A percentile compares a stretch with the other conserved stretches of the same genome.
phyloP scores from a whole-genome alignment of 257 asterid species.

The Paraleonurus japonicus region DNA sequence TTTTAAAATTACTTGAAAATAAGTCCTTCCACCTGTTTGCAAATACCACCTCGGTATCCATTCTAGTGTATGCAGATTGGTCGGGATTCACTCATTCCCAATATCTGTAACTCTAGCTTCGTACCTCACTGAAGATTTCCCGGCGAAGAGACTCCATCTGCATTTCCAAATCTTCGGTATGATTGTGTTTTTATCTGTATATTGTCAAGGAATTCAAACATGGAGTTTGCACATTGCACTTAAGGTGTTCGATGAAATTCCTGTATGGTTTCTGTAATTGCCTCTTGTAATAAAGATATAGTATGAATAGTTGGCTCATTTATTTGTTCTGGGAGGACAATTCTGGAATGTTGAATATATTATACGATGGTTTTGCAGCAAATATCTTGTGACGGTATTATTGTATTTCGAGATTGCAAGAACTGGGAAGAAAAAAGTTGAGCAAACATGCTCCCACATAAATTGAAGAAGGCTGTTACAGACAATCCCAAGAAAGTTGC shows the following conservation, averaged over 20 bases:
- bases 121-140: background rate
- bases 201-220: background rate
- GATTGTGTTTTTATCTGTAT: background rate
- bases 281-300: background rate
- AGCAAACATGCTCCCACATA: constrained; percentile 56
- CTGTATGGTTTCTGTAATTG: constrained; percentile 12
- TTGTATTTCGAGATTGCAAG: constrained; percentile 18
- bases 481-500: constrained; percentile 87
- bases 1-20: too few species aligned
- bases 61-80: background rate
- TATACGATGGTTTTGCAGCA: constrained; percentile 1
- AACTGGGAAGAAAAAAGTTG: constrained; percentile 1
- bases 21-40: too few species aligned
- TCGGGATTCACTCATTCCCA: background rate
- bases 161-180: background rate
- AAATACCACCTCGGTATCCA: too few species aligned
- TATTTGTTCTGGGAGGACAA: background rate
- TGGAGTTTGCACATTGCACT: background rate
- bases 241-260: constrained; percentile 40
- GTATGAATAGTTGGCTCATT: background rate
- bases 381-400: background rate
- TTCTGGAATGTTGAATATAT: background rate
- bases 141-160: background rate
- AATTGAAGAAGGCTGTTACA: constrained; percentile 56
- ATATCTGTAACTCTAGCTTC: background rate